These are phyloP conservation scores for sunflower (Helianthus annuus) DNA, from an alignment of 129 eudicot species.

Conservation along the genomic window HanXRQr2.0-SUNRISE NC_035435.2:138653656-138654155, in stretches of 20 bases:
- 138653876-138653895: background rate
- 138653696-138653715: conserved; percentile 6
- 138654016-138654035: background rate
- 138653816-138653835: background rate
- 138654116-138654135: background rate
- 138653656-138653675: background rate
- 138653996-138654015: background rate
- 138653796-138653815: background rate
- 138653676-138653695: background rate
- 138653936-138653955: background rate
- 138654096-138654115: conserved; percentile 7
- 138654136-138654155: background rate
- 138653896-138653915: background rate
- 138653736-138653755: background rate
- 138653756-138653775: background rate
- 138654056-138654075: conserved; percentile 1
- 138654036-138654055: background rate
- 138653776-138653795: background rate
- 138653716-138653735: background rate
- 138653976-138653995: too few relatives aligned
- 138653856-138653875: background rate
- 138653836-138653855: background rate
- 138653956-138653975: too few relatives aligned
- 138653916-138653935: background rate
- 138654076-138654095: background rate